Evolutionary conservation across 2,329 filamentous ascomycete species (phyloP).

Genomic region (Claviceps sp.): DNA sequence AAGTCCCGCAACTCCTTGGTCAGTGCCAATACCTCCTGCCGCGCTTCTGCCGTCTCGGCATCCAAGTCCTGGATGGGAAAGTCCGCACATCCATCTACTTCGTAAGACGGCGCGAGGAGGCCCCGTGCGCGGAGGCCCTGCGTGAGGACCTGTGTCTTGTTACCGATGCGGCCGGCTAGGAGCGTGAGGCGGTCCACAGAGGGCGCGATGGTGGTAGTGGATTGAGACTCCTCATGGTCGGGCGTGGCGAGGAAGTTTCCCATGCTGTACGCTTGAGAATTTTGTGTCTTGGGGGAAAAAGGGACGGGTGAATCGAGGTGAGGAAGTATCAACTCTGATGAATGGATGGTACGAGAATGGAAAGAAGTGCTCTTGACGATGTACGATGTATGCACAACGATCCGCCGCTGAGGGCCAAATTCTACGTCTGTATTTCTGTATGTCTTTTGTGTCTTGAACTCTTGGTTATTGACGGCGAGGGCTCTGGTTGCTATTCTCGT

Average conservation of each 20-base stretch:
- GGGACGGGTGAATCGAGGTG: too few relatives aligned
- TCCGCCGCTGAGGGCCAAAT: too few relatives aligned
- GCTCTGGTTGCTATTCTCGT: too few relatives aligned
- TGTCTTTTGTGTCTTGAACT: too few relatives aligned
- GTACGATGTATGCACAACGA: too few relatives aligned
- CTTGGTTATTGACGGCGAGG: too few relatives aligned
- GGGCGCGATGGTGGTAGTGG: background rate
- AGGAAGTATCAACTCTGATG: too few relatives aligned
- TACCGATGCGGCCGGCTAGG: constrained; percentile 9
- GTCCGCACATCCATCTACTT: constrained; percentile 9
- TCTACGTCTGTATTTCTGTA: too few relatives aligned
- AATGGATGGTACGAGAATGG: too few relatives aligned
- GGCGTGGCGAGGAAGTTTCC: background rate
- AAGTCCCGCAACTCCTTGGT: constrained; percentile 12
- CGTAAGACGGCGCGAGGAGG: constrained; percentile 10
- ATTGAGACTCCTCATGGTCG: background rate
- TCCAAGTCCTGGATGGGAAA: constrained; percentile 7
- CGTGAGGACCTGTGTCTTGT: constrained; percentile 10
- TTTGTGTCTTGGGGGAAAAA: too few relatives aligned
- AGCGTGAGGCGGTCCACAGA: constrained; percentile 9
- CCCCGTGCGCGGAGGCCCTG: constrained; percentile 8
- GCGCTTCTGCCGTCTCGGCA: constrained; percentile 5
- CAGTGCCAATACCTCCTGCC: constrained; percentile 11
- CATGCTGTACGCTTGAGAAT: background rate
- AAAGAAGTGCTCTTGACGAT: too few relatives aligned